phyloP scores from a whole-genome alignment of 2,329 filamentous ascomycete genomes.

The Botrytis deweyae region DNA sequence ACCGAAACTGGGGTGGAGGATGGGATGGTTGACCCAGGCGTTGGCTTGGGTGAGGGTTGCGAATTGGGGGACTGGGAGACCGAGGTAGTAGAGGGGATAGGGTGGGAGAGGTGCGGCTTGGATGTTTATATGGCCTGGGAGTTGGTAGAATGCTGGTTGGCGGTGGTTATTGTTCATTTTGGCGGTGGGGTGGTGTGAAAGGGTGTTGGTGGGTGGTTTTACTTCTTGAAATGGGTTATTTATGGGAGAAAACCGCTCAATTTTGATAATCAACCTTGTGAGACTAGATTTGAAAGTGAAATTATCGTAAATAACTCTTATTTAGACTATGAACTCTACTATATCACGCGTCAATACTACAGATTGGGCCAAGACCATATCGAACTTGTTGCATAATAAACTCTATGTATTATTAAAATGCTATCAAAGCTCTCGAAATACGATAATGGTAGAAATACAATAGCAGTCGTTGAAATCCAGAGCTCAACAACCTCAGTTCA shows the following conservation, averaged over 20 bases:
- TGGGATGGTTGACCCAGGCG: neutral
- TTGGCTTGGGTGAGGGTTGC: neutral
- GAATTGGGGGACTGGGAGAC: neutral
- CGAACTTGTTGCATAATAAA: accelerated
- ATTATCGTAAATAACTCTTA: neutral
- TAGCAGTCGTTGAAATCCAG: neutral
- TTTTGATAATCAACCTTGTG: neutral
- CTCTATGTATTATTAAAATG: accelerated
- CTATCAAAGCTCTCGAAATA: neutral
- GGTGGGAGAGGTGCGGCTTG: neutral
- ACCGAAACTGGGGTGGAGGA: neutral
- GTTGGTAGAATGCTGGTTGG: neutral
- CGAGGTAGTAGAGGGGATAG: neutral
- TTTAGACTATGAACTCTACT: too few species aligned
- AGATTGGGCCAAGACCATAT: neutral
- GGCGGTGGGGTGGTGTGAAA: neutral
- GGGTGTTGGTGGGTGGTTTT: accelerated
- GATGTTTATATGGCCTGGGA: neutral
- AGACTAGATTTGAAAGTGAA: neutral
- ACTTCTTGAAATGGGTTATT: accelerated
- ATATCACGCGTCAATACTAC: neutral
- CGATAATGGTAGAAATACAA: neutral
- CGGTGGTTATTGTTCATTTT: neutral
- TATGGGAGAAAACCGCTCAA: neutral
- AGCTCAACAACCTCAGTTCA: neutral